Base-by-base conservation (phyloP, 208 protist species). In the Trypanosomatidae sp. region DNA sequence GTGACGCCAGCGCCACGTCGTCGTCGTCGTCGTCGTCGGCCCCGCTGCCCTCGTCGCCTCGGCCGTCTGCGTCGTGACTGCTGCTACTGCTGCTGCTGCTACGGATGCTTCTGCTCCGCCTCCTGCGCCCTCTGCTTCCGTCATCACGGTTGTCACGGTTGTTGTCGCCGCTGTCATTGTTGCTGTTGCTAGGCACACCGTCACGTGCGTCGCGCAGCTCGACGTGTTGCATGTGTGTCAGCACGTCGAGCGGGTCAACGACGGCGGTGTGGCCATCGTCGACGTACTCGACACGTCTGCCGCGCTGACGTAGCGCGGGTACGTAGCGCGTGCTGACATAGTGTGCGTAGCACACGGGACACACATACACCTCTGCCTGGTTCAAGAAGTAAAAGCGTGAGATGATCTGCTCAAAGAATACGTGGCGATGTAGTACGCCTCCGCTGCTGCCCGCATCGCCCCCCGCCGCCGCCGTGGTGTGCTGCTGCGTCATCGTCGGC, bases 381-480 rank as follows among this genome's bases (percentile, higher is more conserved):
- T 69, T 92, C 4, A 92, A 61, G 16, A 76, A 48, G 56, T 92
- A 88, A 46, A 89, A 88, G 33, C 83, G 63, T 24, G 84, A 75
- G 28, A 88, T 85, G 37, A 92, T 89, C 46, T 88, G 66, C 15
- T 92, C 76, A 68, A 89, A 89, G 52, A 73, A 85, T 4, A 78
- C 65, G 46, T 92, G 76, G 1, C 70, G 62, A 45, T 92, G 74
- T 20, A 60, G 40, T 20, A 89, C 45, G n/a, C 53, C 64, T 3
- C 52, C 53, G 15, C 26, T 33, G 1, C 51, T 42, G 0, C 18
- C 48, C n/a, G 35, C 40, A 2, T 43, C 47, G 15, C 33, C 16
- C 21, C 32, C 28, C n/a, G 4, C 35, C 2, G 13, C 27, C n/a
- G n/a, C n/a, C n/a, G n/a, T n/a, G n/a, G n/a, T n/a, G n/a, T n/a